Evolutionary conservation across 371 early-diverging fungal species (phyloP), one percentile per base, ranked within the genome.

Genomic region (Apophysomyces trapeziformis): DNA sequence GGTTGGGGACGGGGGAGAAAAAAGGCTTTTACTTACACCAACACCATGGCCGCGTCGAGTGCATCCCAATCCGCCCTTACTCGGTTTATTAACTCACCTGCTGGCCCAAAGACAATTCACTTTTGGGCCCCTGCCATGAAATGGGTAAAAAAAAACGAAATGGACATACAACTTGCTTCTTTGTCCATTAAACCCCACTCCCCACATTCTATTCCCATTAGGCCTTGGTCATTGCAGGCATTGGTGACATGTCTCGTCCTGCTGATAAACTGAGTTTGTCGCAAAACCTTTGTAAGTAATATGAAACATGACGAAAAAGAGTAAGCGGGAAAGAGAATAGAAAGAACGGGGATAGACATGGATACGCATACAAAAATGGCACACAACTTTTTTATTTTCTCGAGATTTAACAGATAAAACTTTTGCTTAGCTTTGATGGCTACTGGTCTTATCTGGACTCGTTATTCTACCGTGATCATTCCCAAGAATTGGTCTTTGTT

Each of bases 401-500:
- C 32, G 32, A 26, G 32, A 26, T 26, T 36, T 13, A 47, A 8
- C 36, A 56, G 18, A 12, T 36, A 2, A 9, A 6, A 37, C 43
- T 11, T 71, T 69, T 58, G 35, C 83, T 26, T 26, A 85, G 94
- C 97, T 13, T 84, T 97, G 70, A 88, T 96, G 26, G 94, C 95
- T 59, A 97, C 98, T 21, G 98, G 98, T 59, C 65, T 95, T 65
- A 98, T 97, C 75, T 98, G 98, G 98, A 89, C 94, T 32, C 92
- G 98, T 57, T 98, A 96, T 80, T 93, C 97, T 9, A 87, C 89
- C 62, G 93, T 94, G 36, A 98, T 98, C 67, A 95, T 84, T 36
- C 98, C 98, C 65, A 88, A 89, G 76, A 98, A 98, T 85, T 96
- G 88, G 75, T 80, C 88, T 64, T 76, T 98, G 72, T 87, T 96